Percentiles rank a stretch among this genome's conserved stretches.
These are phyloP conservation scores for Tricharina praecox DNA, from an alignment of 495 filamentous ascomycete genomes.

Conservation along the genomic window DNA sequence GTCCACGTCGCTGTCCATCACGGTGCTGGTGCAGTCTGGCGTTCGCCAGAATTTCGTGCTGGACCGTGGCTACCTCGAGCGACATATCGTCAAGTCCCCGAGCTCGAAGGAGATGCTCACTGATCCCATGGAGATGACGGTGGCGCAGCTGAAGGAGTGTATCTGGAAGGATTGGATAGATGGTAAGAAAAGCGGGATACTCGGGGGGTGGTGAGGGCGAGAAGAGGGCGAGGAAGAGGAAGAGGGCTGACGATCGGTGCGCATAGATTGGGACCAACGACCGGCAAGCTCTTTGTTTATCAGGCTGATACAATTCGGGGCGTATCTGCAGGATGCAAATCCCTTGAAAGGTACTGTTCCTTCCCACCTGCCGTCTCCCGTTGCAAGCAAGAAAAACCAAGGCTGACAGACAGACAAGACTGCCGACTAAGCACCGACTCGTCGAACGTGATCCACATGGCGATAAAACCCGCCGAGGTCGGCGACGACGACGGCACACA, in stretches of 20 bases:
- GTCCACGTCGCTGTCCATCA: conserved; percentile 17
- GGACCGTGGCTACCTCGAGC: conserved; percentile 50
- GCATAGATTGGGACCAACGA: conserved; percentile 23
- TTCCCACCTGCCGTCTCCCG: not conserved
- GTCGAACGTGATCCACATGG: conserved; percentile 27
- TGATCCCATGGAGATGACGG: conserved; percentile 25
- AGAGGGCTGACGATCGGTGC: not conserved
- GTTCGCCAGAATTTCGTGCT: conserved; percentile 30
- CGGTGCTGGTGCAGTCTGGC: conserved; percentile 23
- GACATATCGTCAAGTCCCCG: conserved; percentile 25
- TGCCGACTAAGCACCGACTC: conserved; percentile 21
- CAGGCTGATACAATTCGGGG: conserved; percentile 24
- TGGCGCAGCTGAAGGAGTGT: conserved; percentile 26
- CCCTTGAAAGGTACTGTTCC: conserved; percentile 19
- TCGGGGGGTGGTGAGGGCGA: too few relatives aligned
- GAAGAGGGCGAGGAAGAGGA: too few relatives aligned
- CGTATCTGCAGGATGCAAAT: conserved; percentile 21
- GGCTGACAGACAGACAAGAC: conserved; percentile 16
- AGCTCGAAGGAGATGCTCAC: conserved; percentile 16
- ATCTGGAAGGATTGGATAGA: conserved; percentile 28
- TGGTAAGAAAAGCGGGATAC: too few relatives aligned
- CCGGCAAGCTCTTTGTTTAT: conserved; percentile 27
- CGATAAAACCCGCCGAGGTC: conserved; percentile 21
- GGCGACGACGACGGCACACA: conserved; percentile 26
- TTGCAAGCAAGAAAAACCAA: too few relatives aligned